Conservation (phyloP, 2,329 filamentous ascomycete species). For the Sarocladium oryzae region DNA sequence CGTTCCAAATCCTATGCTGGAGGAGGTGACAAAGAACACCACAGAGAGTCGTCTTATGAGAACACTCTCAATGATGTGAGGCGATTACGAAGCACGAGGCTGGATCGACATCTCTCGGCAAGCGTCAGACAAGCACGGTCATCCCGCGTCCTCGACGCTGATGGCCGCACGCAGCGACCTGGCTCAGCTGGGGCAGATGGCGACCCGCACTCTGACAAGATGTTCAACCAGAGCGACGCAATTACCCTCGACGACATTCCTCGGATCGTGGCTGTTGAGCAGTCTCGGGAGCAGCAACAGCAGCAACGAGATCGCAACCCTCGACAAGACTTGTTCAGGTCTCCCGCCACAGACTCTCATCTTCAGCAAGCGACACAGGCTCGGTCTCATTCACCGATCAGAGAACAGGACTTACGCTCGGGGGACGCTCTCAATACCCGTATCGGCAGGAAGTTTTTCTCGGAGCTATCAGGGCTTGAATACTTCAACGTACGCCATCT, state of each 20-base stretch:
- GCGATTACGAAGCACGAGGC: slow-evolving; percentile 80
- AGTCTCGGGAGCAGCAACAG: slow-evolving; percentile 88
- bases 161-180: slow-evolving; percentile 58
- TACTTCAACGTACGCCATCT: slow-evolving; percentile 97
- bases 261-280: slow-evolving; percentile 89
- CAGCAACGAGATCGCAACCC: slow-evolving; percentile 49
- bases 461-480: slow-evolving; percentile 87
- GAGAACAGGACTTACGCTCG: slow-evolving; percentile 43
- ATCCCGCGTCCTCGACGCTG: slow-evolving; percentile 77
- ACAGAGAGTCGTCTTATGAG: slow-evolving; percentile 75
- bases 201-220: slow-evolving; percentile 54
- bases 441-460: slow-evolving; percentile 78
- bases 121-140: slow-evolving; percentile 86
- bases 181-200: slow-evolving; percentile 62
- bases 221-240: slow-evolving; percentile 84
- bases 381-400: slow-evolving; percentile 42
- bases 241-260: slow-evolving; percentile 95
- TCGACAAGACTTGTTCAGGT: slow-evolving; percentile 46
- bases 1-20: slow-evolving; percentile 70
- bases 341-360: slow-evolving; percentile 8
- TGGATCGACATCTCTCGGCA: slow-evolving; percentile 90
- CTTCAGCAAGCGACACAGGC: slow-evolving; percentile 6
- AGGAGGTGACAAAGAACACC: slow-evolving; percentile 45
- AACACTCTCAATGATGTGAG: slow-evolving; percentile 95
- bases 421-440: slow-evolving; percentile 48